These are phyloP conservation scores for Cryoendolithus antarcticus DNA, from an alignment of 2,329 filamentous ascomycete genomes.

Conservation along the genomic window DNA sequence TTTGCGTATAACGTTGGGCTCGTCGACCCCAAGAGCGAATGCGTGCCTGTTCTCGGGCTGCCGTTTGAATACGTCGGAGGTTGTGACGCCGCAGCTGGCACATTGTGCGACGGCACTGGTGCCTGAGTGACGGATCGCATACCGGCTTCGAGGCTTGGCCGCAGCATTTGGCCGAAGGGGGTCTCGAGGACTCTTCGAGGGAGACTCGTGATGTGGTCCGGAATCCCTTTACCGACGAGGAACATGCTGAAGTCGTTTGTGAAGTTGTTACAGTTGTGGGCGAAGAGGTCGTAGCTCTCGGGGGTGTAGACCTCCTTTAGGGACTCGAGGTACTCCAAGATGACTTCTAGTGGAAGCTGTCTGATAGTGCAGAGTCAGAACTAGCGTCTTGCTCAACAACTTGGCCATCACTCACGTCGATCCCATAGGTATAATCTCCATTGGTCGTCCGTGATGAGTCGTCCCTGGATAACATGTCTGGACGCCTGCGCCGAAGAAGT, in stretches of 20 bases:
- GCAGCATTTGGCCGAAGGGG: conserved; percentile 77
- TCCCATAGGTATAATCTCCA: conserved; percentile 65
- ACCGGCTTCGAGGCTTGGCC: conserved; percentile 58
- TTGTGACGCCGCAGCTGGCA: conserved; percentile 4
- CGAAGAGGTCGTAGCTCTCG: conserved; percentile 69
- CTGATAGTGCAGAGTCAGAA: not conserved
- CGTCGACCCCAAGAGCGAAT: conserved; percentile 48
- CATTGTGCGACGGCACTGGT: conserved; percentile 27
- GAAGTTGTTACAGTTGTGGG: conserved; percentile 97
- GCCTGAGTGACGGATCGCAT: conserved; percentile 53
- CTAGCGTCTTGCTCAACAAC: too few relatives aligned
- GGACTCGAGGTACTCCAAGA: conserved; percentile 79
- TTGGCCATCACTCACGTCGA: conserved; percentile 36
- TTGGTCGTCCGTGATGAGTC: conserved; percentile 75
- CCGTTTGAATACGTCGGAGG: conserved; percentile 45
- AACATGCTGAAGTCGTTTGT: conserved; percentile 87
- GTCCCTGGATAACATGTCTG: conserved; percentile 67
- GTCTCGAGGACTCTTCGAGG: conserved; percentile 76
- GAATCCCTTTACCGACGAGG: conserved; percentile 76
- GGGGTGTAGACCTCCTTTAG: conserved; percentile 70
- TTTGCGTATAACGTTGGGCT: conserved; percentile 67
- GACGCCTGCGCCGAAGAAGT: conserved; percentile 80
- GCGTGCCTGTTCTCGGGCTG: conserved; percentile 50
- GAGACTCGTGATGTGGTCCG: conserved; percentile 71
- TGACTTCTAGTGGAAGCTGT: conserved; percentile 63